A percentile compares a stretch with the other conserved stretches of the same genome.
These are phyloP conservation scores for Leucogyrophana mollusca DNA, from an alignment of 768 basidiomycete species.

Conservation along the genomic window DNA sequence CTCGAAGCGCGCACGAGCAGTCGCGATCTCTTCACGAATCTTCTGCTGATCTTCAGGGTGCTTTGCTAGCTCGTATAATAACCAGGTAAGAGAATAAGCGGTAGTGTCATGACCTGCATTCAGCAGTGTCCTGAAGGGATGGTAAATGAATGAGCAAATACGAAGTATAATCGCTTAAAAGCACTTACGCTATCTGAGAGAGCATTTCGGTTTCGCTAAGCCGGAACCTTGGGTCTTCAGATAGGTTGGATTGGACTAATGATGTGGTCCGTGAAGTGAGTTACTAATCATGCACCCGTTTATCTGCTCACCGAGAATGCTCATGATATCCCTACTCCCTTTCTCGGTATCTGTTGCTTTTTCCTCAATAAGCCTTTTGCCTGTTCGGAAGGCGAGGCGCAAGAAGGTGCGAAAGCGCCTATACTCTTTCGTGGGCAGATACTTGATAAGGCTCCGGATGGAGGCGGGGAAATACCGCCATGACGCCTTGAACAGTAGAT, in stretches of 20 bases:
- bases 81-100: constrained; percentile 10
- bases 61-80: constrained; percentile 11
- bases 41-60: constrained; percentile 14
- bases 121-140: constrained; percentile 17
- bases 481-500: constrained; percentile 22
- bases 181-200: constrained; percentile 29
- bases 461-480: constrained; percentile 27
- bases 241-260: constrained; percentile 28
- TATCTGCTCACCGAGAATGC: constrained; percentile 23
- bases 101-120: constrained; percentile 21
- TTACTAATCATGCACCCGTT: neutral
- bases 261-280: neutral
- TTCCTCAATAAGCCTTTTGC: constrained; percentile 19
- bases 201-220: constrained; percentile 30
- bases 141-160: constrained; percentile 28
- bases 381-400: constrained; percentile 18
- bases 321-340: constrained; percentile 31
- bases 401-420: constrained; percentile 26
- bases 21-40: constrained; percentile 15
- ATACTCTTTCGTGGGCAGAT: constrained; percentile 27
- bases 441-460: constrained; percentile 20
- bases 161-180: constrained; percentile 6
- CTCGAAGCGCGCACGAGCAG: constrained; percentile 15
- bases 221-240: constrained; percentile 24
- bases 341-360: constrained; percentile 18